Evolutionary conservation across 2,329 filamentous ascomycete species (phyloP).

Genomic region (Colletotrichum australisinense): DNA sequence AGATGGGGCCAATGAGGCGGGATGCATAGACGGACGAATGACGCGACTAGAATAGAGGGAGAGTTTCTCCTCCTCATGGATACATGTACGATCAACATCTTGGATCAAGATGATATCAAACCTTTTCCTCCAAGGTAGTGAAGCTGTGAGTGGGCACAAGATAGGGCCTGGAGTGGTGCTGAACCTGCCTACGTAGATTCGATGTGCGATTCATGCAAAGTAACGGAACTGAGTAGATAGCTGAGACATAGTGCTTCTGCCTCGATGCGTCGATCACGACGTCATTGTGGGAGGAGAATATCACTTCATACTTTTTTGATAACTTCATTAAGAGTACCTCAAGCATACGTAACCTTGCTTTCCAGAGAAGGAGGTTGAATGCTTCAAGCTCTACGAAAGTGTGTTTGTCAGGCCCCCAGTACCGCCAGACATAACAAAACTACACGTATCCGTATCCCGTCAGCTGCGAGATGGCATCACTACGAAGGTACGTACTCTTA

Average conservation of each 20-base stretch:
- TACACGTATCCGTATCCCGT: no score
- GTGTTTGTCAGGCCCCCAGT: neutral
- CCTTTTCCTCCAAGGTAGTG: neutral
- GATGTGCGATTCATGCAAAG: neutral
- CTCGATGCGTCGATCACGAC: neutral
- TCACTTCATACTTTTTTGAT: neutral
- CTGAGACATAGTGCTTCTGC: neutral
- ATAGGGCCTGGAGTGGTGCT: no score
- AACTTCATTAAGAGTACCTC: no score
- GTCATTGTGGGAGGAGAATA: neutral
- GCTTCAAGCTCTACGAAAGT: no score
- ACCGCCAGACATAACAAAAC: neutral
- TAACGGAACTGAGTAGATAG: neutral
- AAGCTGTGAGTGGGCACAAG: no score
- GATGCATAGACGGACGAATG: neutral
- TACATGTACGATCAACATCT: no score
- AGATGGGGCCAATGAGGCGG: no score
- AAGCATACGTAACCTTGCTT: no score
- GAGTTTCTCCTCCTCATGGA: neutral
- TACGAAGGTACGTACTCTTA: no score
- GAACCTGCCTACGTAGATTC: neutral
- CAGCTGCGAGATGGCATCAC: no score
- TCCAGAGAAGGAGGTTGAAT: neutral
- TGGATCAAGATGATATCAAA: neutral
- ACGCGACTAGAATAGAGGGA: neutral